Conservation (phyloP, 768 basidiomycete species). For the Suillus weaverae region DNA sequence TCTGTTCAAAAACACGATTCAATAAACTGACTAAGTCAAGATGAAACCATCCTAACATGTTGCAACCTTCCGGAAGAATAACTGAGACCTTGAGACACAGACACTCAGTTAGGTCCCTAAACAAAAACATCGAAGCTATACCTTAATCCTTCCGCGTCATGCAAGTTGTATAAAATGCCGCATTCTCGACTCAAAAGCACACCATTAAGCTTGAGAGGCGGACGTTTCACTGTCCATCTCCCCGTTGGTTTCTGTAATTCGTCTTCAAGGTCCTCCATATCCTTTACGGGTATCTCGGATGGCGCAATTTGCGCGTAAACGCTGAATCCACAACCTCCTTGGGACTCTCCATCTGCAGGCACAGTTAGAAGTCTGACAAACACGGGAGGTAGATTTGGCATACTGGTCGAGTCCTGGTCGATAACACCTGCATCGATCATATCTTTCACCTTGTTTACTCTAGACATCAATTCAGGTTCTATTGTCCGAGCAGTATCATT, state of each 20-base stretch:
- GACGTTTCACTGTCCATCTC: constrained; percentile 54
- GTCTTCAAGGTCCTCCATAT: constrained; percentile 70
- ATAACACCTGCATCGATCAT: constrained; percentile 65
- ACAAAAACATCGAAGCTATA: constrained; percentile 28
- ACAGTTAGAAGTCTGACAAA: background rate
- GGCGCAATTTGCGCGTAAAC: constrained; percentile 67
- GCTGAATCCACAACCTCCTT: constrained; percentile 62
- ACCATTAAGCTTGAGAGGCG: constrained; percentile 59
- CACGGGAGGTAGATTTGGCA: constrained; percentile 6
- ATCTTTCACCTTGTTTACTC: constrained; percentile 59
- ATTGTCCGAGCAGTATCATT: constrained; percentile 63
- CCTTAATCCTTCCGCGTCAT: constrained; percentile 70
- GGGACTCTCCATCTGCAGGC: constrained; percentile 42
- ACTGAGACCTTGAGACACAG: constrained; percentile 42
- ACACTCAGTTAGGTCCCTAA: constrained; percentile 4
- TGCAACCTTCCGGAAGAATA: constrained; percentile 75
- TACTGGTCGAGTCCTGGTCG: constrained; percentile 50
- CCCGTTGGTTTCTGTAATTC: constrained; percentile 78
- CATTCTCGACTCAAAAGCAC: constrained; percentile 79
- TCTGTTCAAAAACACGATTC: constrained; percentile 44
- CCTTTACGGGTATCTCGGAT: constrained; percentile 46
- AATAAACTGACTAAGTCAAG: background rate
- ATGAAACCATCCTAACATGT: constrained; percentile 44
- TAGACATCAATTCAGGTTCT: constrained; percentile 56
- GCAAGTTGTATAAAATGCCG: constrained; percentile 69